These are phyloP conservation scores for Venturia nashicola DNA, from an alignment of 2,329 filamentous ascomycete genomes.

Conservation along the genomic window DNA sequence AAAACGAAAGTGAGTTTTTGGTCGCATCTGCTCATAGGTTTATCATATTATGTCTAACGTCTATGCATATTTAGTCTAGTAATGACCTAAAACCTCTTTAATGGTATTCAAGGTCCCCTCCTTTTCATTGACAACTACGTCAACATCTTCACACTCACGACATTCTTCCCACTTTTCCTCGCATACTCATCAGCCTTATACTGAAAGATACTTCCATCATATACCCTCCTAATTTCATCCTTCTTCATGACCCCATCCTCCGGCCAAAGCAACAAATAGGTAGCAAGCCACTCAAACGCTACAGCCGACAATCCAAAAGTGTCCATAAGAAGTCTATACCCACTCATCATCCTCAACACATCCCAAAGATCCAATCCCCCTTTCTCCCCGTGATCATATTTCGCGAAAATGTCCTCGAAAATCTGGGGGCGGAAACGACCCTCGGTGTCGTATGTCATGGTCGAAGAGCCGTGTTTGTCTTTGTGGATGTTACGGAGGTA, in stretches of 20 bases:
- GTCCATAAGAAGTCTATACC: constrained; percentile 29
- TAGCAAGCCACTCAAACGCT: constrained; percentile 36
- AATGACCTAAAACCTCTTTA: neutral
- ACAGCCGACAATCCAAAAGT: constrained; percentile 34
- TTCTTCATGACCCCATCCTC: constrained; percentile 44
- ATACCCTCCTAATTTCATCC: constrained; percentile 42
- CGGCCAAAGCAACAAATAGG: constrained; percentile 42
- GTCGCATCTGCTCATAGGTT: neutral
- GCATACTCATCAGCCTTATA: constrained; percentile 24
- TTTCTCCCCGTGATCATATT: constrained; percentile 26
- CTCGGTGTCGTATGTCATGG: constrained; percentile 31
- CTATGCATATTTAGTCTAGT: neutral
- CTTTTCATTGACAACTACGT: too few relatives aligned
- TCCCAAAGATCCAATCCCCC: constrained; percentile 28
- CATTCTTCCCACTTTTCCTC: neutral
- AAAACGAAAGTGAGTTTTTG: neutral
- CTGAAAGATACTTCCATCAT: constrained; percentile 41
- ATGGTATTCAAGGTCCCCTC: too few relatives aligned
- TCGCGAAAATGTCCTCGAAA: constrained; percentile 37
- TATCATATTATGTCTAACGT: neutral
- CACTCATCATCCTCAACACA: constrained; percentile 25
- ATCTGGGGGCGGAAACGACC: constrained; percentile 33
- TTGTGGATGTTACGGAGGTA: constrained; percentile 28
- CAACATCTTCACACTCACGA: neutral
- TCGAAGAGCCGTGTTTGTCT: constrained; percentile 32